These are phyloP conservation scores for Kuraishia cidri DNA, from an alignment of 805 yeast genomes.

Conservation along the genomic window DNA sequence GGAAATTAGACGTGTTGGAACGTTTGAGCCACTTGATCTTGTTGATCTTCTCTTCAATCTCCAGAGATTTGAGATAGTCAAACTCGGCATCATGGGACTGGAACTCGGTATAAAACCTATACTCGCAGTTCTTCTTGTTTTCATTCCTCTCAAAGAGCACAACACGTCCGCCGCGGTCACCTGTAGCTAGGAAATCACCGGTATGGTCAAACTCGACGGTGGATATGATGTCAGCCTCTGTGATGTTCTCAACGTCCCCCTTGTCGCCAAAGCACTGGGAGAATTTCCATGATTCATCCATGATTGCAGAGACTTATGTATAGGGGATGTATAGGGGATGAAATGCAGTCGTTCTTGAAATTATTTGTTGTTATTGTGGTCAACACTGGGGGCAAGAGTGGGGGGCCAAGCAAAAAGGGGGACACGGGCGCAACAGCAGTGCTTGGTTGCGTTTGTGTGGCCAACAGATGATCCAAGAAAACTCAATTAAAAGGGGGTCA, in stretches of 20 bases:
- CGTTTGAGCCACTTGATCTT: slow-evolving; percentile 94
- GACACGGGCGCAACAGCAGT: no score
- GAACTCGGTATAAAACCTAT: slow-evolving; percentile 91
- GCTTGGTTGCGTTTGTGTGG: no score
- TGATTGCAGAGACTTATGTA: neutral
- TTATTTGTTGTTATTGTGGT: no score
- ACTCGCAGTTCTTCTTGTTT: slow-evolving; percentile 75
- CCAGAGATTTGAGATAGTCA: slow-evolving; percentile 90
- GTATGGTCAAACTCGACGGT: slow-evolving; percentile 94
- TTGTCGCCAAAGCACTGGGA: slow-evolving; percentile 99
- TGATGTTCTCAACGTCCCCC: slow-evolving; percentile 90
- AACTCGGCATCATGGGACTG: slow-evolving; percentile 98
- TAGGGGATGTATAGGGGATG: neutral
- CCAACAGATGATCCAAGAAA: no score
- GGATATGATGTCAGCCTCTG: slow-evolving; percentile 95
- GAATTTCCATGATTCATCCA: slow-evolving; percentile 57
- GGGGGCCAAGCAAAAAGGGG: no score
- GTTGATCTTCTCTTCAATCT: slow-evolving; percentile 96
- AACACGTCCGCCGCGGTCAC: slow-evolving; percentile 97
- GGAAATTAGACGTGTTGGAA: slow-evolving; percentile 81
- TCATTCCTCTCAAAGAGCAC: slow-evolving; percentile 89
- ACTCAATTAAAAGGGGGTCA: no score
- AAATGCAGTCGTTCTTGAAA: no score
- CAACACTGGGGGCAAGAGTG: no score
- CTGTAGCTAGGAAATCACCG: slow-evolving; percentile 95